phyloP scores from a whole-genome alignment of 352 stramenopile genomes.

The Peronospora farinosa region DNA sequence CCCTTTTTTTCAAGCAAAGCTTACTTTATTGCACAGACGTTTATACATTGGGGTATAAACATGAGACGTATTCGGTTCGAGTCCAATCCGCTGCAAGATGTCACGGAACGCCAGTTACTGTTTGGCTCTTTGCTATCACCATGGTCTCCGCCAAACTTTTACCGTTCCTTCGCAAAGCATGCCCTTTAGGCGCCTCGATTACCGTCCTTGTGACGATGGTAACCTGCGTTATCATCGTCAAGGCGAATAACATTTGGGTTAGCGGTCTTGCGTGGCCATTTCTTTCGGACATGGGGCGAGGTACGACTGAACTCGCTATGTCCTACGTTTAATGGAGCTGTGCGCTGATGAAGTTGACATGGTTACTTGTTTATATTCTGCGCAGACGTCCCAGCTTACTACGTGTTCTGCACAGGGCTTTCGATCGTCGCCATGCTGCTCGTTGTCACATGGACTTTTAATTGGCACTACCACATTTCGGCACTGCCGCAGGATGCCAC shows the following conservation, averaged over 20 bases:
- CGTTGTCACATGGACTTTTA: constrained; percentile 45
- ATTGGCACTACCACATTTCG: constrained; percentile 39
- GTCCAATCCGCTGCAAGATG: neutral
- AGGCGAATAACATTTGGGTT: constrained; percentile 45
- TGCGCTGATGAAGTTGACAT: constrained; percentile 1
- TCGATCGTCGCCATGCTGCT: constrained; percentile 39
- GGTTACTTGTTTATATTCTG: neutral
- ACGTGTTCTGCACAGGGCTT: constrained; percentile 53
- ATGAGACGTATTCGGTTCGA: constrained; percentile 23
- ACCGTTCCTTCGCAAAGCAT: constrained; percentile 25
- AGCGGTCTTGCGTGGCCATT: constrained; percentile 52
- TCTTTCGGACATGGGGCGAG: constrained; percentile 58
- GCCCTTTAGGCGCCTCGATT: constrained; percentile 34
- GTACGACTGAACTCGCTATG: constrained; percentile 13
- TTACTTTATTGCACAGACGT: constrained; percentile 12
- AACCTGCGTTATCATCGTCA: constrained; percentile 52
- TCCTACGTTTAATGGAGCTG: neutral
- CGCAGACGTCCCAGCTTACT: constrained; percentile 45
- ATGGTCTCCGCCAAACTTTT: constrained; percentile 23
- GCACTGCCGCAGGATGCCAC: constrained; percentile 26
- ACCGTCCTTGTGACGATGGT: constrained; percentile 43
- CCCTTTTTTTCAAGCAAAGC: constrained; percentile 23
- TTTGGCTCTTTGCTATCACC: constrained; percentile 4
- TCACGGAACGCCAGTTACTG: constrained; percentile 1
- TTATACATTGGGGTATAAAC: constrained; percentile 6